phyloP scores from a whole-genome alignment of 176 grass and related monocot species.

The Hsuehochloa calcarea region DNA sequence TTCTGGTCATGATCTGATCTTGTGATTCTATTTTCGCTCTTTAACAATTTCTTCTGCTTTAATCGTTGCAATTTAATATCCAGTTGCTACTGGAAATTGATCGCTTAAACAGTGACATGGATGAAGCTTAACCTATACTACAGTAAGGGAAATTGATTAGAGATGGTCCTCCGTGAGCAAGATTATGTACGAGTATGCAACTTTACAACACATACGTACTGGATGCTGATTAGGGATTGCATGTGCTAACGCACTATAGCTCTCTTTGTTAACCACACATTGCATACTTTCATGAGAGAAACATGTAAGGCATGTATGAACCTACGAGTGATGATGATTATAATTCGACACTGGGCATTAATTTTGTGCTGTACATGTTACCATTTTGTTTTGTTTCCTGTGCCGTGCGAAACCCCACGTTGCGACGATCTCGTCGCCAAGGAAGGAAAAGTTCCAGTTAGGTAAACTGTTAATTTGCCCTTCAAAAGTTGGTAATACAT shows the following conservation, averaged over 20 bases:
- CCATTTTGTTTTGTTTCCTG: too few species aligned
- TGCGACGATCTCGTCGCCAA: background rate
- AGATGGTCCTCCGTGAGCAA: background rate
- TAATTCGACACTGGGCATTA: too few species aligned
- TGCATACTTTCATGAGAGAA: background rate
- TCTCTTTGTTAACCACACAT: background rate
- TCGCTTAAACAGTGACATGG: too few species aligned
- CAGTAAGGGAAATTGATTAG: background rate
- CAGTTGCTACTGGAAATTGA: background rate
- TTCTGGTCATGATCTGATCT: background rate
- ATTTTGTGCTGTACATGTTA: too few species aligned
- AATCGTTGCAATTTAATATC: background rate
- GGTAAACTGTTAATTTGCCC: background rate
- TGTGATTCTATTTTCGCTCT: background rate
- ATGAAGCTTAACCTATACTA: background rate
- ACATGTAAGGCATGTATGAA: background rate
- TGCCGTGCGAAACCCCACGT: background rate
- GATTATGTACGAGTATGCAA: background rate
- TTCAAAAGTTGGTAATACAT: too few species aligned
- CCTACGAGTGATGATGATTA: too few species aligned
- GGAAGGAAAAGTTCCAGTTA: background rate
- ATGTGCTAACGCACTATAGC: constrained; percentile 1
- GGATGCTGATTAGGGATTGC: background rate
- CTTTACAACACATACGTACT: constrained; percentile 20
- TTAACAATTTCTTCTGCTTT: background rate